Percentiles rank a stretch among this genome's conserved stretches.
Evolutionary conservation across 257 asterid genomes (phyloP).

Genomic region (Datura wrightii): DNA sequence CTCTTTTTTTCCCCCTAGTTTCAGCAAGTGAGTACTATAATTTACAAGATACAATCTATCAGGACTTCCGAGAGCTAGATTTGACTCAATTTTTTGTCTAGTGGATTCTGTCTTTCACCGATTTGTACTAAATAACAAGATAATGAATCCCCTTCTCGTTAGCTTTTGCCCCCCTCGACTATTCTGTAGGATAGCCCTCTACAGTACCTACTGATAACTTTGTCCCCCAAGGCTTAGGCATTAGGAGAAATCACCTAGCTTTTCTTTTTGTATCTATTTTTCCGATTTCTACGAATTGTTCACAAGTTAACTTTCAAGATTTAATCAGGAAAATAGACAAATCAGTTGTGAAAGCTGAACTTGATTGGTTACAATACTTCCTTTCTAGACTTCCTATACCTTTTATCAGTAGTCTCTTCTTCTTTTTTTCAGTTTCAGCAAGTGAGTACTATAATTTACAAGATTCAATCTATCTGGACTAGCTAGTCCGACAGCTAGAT

Average conservation of each 20-base stretch:
- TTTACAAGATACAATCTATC: too few relatives aligned
- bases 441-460: neutral
- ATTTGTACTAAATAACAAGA: too few relatives aligned
- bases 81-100: too few relatives aligned
- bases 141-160: too few relatives aligned
- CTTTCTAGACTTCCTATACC: neutral
- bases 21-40: too few relatives aligned
- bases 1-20: too few relatives aligned
- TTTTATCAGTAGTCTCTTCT: conserved; percentile 2
- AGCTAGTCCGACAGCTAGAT: neutral
- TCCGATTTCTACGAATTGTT: neutral
- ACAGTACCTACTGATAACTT: too few relatives aligned
- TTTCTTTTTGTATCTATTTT: neutral
- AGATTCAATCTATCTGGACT: neutral
- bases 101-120: too few relatives aligned
- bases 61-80: too few relatives aligned
- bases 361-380: conserved; percentile 23
- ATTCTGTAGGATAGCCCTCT: too few relatives aligned
- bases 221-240: too few relatives aligned
- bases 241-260: neutral
- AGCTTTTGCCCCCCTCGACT: too few relatives aligned
- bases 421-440: conserved; percentile 7
- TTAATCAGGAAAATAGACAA: neutral
- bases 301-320: neutral
- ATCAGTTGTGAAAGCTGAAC: conserved; percentile 5